Conservation (phyloP, 2,329 filamentous ascomycete genomes). For the Emergomyces orientalis region DNA sequence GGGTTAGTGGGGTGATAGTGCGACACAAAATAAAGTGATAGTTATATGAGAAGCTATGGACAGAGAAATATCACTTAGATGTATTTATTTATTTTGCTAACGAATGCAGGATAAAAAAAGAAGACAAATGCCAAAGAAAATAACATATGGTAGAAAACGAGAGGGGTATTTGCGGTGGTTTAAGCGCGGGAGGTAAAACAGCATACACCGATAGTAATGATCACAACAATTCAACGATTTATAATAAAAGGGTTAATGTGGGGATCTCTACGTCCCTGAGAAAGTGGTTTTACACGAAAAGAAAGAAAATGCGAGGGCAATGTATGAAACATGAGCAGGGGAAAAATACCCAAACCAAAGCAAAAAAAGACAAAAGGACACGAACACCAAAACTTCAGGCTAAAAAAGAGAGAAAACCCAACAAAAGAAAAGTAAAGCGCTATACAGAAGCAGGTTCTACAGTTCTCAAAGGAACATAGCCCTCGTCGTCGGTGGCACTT, state of each 20-base stretch:
- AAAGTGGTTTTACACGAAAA: background rate
- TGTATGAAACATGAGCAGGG: background rate
- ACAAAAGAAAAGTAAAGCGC: background rate
- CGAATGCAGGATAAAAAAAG: background rate
- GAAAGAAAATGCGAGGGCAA: background rate
- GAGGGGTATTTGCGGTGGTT: background rate
- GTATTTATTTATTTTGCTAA: background rate
- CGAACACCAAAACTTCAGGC: background rate
- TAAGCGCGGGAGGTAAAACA: background rate
- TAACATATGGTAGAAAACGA: background rate
- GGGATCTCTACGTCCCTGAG: background rate
- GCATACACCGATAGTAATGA: background rate
- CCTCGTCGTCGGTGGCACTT: slow-evolving; percentile 24
- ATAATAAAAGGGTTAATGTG: background rate
- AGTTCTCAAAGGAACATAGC: slow-evolving; percentile 39
- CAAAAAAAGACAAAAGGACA: background rate
- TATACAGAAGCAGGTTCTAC: slow-evolving; percentile 31
- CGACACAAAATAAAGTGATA: no score
- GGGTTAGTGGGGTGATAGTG: no score
- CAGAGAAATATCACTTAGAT: no score
- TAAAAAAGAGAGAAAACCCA: background rate
- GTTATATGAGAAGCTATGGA: background rate
- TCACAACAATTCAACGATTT: background rate
- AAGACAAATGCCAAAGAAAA: background rate
- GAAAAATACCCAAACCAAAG: background rate